Evolutionary conservation across 176 grass and related monocot genomes (phyloP), one percentile per base, ranked within the genome.

Genomic region (Paspalum vaginatum): DNA sequence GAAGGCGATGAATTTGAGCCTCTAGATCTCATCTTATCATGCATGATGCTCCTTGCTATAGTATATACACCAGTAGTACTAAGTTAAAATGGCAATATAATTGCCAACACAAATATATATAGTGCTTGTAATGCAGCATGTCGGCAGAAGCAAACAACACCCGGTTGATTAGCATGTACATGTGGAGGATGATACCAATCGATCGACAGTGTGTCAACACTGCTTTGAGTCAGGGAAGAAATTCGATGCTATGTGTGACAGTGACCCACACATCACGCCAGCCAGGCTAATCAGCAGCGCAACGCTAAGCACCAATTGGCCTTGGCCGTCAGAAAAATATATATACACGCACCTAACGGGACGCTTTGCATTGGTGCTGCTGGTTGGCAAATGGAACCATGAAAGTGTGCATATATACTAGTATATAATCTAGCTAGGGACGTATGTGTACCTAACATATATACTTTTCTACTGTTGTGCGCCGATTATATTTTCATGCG

Each of bases 321-420:
- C 50, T 62, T 84, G 41, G 57, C 7, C 50, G 9, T 45, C 68
- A 75, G 52, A 73, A 67, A 77, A n/a, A n/a, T n/a, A 68, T 71
- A 72, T 38, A 65, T 32, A 41, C 38, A 38, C 58, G 8, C 61
- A 11, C 57, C 81, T 75, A 80, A 68, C 68, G 9, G 11, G 8
- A 15, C 48, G 58, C 45, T 70, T 88, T 88, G 39, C 5, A 15
- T 13, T 13, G 57, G 57, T 26, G 46, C 46, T 13, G 11, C 9
- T 46, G 51, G 6, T 62, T 70, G 38, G 46, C 45, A 22, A 62
- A 57, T 6, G 81, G 54, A 80, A 48, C 64, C 43, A 32, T 61
- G 20, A 40, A 79, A 83, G 67, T 43, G 44, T 51, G 37, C 61
- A 22, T 66, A 74, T 18, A n/a, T n/a, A n/a, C n/a, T n/a, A n/a